These are phyloP conservation scores for Shiraia sp. DNA, from an alignment of 2,329 filamentous ascomycete species.

Conservation along the genomic window DNA sequence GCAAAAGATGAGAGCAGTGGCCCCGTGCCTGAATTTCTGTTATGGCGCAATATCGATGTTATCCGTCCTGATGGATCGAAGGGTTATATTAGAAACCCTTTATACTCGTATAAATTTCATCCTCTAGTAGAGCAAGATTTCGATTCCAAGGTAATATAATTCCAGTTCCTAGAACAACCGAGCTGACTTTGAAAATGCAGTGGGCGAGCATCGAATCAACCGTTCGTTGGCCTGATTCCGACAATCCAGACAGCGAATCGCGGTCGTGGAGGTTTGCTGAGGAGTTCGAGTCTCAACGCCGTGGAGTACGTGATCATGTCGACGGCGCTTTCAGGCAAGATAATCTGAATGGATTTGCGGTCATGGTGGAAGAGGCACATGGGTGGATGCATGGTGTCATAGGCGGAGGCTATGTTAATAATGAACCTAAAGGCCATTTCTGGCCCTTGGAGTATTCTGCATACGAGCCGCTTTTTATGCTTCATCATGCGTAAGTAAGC, in stretches of 20 bases:
- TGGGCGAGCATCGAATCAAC: constrained; percentile 29
- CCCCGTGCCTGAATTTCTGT: constrained; percentile 31
- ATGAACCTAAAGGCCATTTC: constrained; percentile 63
- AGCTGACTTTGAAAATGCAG: constrained; percentile 11
- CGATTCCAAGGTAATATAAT: constrained; percentile 18
- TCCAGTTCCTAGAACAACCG: too few species aligned
- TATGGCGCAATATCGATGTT: constrained; percentile 18
- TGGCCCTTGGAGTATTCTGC: constrained; percentile 70
- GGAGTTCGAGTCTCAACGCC: constrained; percentile 10
- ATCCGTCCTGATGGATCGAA: constrained; percentile 16
- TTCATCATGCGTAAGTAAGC: constrained; percentile 45
- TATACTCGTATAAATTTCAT: constrained; percentile 35
- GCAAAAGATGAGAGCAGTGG: constrained; percentile 24
- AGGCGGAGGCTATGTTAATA: constrained; percentile 39
- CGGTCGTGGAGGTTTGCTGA: constrained; percentile 4
- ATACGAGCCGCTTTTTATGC: constrained; percentile 69
- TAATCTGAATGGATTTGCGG: constrained; percentile 44
- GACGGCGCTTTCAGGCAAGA: constrained; percentile 8
- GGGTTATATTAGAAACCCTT: constrained; percentile 30
- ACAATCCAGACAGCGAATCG: constrained; percentile 21
- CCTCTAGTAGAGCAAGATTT: constrained; percentile 28
- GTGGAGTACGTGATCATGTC: constrained; percentile 17
- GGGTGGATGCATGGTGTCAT: constrained; percentile 48
- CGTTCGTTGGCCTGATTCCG: constrained; percentile 35
- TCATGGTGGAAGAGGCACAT: constrained; percentile 25